A percentile compares a stretch with the other conserved stretches of the same genome.
phyloP scores from a whole-genome alignment of 352 stramenopile species.

The Phytophthora capsici region DNA sequence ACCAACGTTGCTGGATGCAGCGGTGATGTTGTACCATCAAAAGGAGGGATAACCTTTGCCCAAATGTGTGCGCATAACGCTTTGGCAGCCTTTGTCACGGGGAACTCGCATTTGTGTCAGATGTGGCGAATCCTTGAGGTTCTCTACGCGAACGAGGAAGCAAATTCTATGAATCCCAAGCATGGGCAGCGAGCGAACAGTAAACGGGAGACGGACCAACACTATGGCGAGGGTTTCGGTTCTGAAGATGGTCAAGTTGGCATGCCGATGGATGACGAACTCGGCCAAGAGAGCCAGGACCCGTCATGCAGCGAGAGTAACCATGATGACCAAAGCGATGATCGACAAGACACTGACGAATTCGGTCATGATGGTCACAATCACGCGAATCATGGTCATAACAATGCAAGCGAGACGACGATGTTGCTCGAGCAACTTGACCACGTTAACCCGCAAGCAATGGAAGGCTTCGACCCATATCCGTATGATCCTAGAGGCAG shows the following conservation, averaged over 20 bases:
- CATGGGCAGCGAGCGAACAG: not conserved
- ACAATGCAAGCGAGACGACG: conserved; percentile 66
- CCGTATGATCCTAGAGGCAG: conserved; percentile 62
- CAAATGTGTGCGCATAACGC: conserved; percentile 88
- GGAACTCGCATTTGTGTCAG: conserved; percentile 76
- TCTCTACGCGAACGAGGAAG: conserved; percentile 59
- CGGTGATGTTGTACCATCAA: conserved; percentile 4
- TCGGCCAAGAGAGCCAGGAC: conserved; percentile 20
- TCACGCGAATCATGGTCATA: conserved; percentile 30
- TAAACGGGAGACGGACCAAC: conserved; percentile 9
- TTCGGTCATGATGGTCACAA: conserved; percentile 28
- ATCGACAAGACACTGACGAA: conserved; percentile 16
- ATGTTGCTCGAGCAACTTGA: conserved; percentile 88
- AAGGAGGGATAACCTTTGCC: conserved; percentile 51
- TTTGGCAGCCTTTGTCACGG: conserved; percentile 75
- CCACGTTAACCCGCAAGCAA: conserved; percentile 86
- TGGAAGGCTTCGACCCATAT: conserved; percentile 88
- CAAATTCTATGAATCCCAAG: conserved; percentile 18
- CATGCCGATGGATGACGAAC: conserved; percentile 30
- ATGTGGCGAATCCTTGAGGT: conserved; percentile 90
- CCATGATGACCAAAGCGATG: conserved; percentile 26
- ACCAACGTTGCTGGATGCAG: conserved; percentile 11
- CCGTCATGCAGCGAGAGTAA: conserved; percentile 16
- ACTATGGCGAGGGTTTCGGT: conserved; percentile 20
- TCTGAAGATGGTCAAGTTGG: conserved; percentile 19